Evolutionary conservation across 345 rosid genomes (phyloP), one percentile per base, ranked within the genome.

Genomic region (Pistacia integerrima): DNA sequence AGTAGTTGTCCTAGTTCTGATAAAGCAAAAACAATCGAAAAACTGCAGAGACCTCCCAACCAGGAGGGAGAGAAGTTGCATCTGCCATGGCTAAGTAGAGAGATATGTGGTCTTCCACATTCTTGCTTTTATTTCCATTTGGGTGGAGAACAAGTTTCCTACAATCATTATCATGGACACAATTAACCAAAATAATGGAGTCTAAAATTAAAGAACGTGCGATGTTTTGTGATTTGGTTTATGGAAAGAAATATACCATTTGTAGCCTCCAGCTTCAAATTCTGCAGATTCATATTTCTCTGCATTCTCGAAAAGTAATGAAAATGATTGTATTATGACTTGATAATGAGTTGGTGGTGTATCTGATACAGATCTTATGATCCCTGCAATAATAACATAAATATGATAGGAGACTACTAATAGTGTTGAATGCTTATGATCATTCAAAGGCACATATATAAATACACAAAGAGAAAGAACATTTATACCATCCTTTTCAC

Each of bases 241-340:
- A 33, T 5, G 22, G 49, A 46, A 56, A 18, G 54, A 74, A 46
- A 58, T 80, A 84, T 80, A 89, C 95, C 97, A 93, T 84, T 85
- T 87, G 84, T 83, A 88, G 76, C 95, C 95, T 65, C 89, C 85
- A 20, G 95, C 95, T 82, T 86, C 87, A 80, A 92, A 90, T 75
- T 73, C 80, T 41, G 74, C 86, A 2, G 94, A 84, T 84, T 91
- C 97, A 59, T 89, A 91, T 70, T 84, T 89, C 41, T 85, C 60
- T 28, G 77, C 72, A 80, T 74, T 86, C 85, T 86, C 85, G 38
- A 78, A 12, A 44, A 88, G 86, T 73, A 79, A 73, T 41, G 92
- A 89, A 77, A 83, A 88, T 11, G 77, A 81, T 74, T 74, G 82
- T 69, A 91, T 83, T 70, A 81, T 87, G 73, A 89, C 70, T 8